Percentiles rank a stretch among this genome's conserved stretches.
phyloP scores from a whole-genome alignment of 129 eudicot species.

The Daucus carota region DH1_v3.0 NC_030381.2:18098501-18099000 shows the following conservation, averaged over 20 bases:
- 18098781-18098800: constrained; percentile 5
- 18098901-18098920: constrained; percentile 16
- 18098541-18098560: constrained; percentile 67
- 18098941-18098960: neutral
- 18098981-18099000: neutral
- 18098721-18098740: constrained; percentile 48
- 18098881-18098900: constrained; percentile 13
- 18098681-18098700: constrained; percentile 48
- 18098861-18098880: constrained; percentile 12
- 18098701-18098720: constrained; percentile 90
- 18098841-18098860: constrained; percentile 4
- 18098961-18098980: neutral
- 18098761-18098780: constrained; percentile 7
- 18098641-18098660: neutral
- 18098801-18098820: neutral
- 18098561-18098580: constrained; percentile 89
- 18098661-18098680: neutral
- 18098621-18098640: neutral
- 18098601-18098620: neutral
- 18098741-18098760: constrained; percentile 12
- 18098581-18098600: constrained; percentile 80
- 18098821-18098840: constrained; percentile 4
- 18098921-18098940: constrained; percentile 5
- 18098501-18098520: constrained; percentile 41
- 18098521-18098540: constrained; percentile 86